Conservation (phyloP, 2,329 filamentous ascomycete species). For the Aspergillus awamori region DNA sequence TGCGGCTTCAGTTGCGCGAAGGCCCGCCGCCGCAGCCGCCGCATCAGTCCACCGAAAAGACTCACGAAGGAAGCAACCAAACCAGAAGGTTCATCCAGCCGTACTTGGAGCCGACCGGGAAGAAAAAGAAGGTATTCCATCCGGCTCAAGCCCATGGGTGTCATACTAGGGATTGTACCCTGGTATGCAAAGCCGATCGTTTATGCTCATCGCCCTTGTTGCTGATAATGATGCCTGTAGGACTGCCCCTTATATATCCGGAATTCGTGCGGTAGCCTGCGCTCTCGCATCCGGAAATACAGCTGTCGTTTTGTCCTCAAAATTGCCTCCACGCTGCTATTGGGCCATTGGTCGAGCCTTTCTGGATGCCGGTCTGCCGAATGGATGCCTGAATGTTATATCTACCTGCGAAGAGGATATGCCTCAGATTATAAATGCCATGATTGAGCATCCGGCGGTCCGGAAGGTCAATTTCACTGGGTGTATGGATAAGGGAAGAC, state of each 20-base stretch:
- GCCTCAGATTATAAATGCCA: constrained; percentile 62
- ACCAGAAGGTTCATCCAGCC: too few species aligned
- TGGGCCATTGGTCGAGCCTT: constrained; percentile 64
- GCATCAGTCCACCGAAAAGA: too few species aligned
- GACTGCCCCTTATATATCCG: constrained; percentile 58
- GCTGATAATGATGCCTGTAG: constrained; percentile 28
- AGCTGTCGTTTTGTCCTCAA: constrained; percentile 69
- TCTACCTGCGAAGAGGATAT: constrained; percentile 63
- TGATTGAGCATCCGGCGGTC: constrained; percentile 59
- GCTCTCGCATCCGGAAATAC: constrained; percentile 74
- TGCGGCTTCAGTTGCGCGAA: constrained; percentile 72
- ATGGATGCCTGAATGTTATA: constrained; percentile 72
- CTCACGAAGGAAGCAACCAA: too few species aligned
- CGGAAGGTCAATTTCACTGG: constrained; percentile 52
- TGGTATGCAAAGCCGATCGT: constrained; percentile 57
- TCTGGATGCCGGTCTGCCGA: constrained; percentile 72
- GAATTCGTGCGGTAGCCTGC: constrained; percentile 55
- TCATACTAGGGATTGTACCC: constrained; percentile 75
- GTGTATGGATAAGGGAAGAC: constrained; percentile 45
- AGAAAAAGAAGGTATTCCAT: too few species aligned
- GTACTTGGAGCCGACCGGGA: too few species aligned
- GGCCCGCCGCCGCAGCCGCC: constrained; percentile 52
- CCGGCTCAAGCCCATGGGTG: constrained; percentile 66
- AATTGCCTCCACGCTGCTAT: constrained; percentile 64
- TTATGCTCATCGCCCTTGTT: not conserved